Percentiles rank a stretch among this genome's conserved stretches.
phyloP scores from a whole-genome alignment of 1,284 basidiomycete genomes.

The Naganishia cerealis region DNA sequence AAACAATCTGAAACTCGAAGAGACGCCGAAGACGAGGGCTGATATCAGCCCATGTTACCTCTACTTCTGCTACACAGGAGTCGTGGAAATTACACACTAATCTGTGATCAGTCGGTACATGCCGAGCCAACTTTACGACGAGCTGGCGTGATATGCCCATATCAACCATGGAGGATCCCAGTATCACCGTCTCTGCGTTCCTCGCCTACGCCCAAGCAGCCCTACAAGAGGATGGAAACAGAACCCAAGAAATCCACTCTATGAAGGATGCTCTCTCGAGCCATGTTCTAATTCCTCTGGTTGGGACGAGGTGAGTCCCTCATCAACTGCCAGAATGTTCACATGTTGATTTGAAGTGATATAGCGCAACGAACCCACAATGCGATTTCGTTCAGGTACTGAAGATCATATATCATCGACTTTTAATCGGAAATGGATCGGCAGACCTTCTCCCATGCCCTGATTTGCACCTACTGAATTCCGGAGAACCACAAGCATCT shows the following conservation, averaged over 20 bases:
- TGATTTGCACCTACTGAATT: neutral
- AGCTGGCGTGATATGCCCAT: neutral
- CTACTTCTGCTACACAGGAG: no score
- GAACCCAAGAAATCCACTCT: neutral
- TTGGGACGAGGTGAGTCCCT: neutral
- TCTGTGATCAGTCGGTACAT: no score
- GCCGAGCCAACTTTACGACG: no score
- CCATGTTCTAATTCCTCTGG: neutral
- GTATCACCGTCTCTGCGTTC: neutral
- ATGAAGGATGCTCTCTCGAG: constrained; percentile 2
- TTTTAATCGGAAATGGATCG: neutral
- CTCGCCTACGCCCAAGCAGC: constrained; percentile 11
- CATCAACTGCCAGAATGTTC: neutral
- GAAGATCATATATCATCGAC: constrained; percentile 8
- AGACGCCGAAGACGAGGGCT: neutral
- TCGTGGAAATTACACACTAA: no score
- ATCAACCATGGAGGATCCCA: constrained; percentile 2
- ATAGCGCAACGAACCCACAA: neutral
- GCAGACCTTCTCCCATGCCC: constrained; percentile 1
- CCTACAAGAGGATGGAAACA: neutral
- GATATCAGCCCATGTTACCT: no score
- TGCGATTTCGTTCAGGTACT: neutral
- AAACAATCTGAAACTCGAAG: constrained; percentile 24
- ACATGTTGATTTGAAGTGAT: neutral
- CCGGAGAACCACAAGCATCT: neutral